A percentile compares a stretch with the other conserved stretches of the same genome.
phyloP scores from a whole-genome alignment of 2,329 filamentous ascomycete genomes.

The Epichloe hybrida region DNA sequence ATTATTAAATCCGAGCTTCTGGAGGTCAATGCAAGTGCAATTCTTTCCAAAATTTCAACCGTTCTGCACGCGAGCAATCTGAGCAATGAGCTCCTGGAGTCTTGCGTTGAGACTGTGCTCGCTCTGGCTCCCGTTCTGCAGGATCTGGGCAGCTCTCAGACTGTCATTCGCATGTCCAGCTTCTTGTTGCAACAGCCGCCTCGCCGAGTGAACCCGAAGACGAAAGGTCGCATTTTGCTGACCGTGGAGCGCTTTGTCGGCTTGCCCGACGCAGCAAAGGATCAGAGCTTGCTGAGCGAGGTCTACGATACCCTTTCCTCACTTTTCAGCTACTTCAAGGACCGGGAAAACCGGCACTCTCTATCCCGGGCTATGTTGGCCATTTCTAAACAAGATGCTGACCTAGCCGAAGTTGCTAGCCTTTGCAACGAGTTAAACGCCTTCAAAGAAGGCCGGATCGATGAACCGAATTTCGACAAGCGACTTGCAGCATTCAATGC shows the following conservation, averaged over 20 bases:
- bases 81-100: slow-evolving; percentile 63
- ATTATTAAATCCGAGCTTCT: slow-evolving; percentile 43
- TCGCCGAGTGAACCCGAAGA: slow-evolving; percentile 65
- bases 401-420: slow-evolving; percentile 47
- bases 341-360: slow-evolving; percentile 60
- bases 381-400: slow-evolving; percentile 51
- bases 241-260: slow-evolving; percentile 73
- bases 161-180: slow-evolving; percentile 65
- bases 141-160: slow-evolving; percentile 54
- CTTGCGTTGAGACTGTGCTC: slow-evolving; percentile 68
- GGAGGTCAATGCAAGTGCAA: slow-evolving; percentile 40
- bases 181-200: slow-evolving; percentile 78
- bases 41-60: slow-evolving; percentile 53
- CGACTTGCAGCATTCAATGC: slow-evolving; percentile 63
- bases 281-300: slow-evolving; percentile 38
- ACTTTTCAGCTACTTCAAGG: slow-evolving; percentile 83
- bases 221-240: slow-evolving; percentile 67
- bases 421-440: slow-evolving; percentile 75
- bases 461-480: slow-evolving; percentile 78
- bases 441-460: slow-evolving; percentile 55
- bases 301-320: slow-evolving; percentile 65
- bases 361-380: slow-evolving; percentile 60
- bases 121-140: slow-evolving; percentile 58
- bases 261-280: slow-evolving; percentile 32
- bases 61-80: slow-evolving; percentile 49